A percentile compares a stretch with the other conserved stretches of the same genome.
These are phyloP conservation scores for Acacia melanoxylon DNA, from an alignment of 306 rosid genomes.

Conservation along the genomic window DNA sequence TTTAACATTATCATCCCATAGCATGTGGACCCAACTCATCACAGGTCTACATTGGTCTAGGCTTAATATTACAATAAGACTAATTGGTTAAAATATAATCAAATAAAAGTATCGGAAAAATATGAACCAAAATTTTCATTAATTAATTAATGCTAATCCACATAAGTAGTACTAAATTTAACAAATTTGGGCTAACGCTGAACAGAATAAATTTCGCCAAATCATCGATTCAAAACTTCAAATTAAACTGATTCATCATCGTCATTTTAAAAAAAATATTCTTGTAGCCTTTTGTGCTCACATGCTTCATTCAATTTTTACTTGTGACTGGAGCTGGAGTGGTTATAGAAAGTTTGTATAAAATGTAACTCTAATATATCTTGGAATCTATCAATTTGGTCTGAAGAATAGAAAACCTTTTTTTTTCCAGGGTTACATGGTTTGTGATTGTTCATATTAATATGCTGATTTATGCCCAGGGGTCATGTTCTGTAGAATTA, in stretches of 20 bases:
- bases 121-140: too few species aligned
- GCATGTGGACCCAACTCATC: too few species aligned
- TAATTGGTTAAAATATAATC: too few species aligned
- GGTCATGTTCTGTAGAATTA: conserved; percentile 25
- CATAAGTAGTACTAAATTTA: too few species aligned
- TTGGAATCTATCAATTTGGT: conserved; percentile 1
- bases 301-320: neutral
- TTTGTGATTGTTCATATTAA: neutral
- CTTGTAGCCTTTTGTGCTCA: neutral
- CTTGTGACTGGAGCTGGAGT: neutral
- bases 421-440: neutral
- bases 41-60: too few species aligned
- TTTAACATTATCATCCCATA: neutral
- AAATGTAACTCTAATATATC: conserved; percentile 3
- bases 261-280: neutral
- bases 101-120: too few species aligned
- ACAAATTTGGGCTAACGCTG: too few species aligned
- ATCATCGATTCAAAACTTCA: too few species aligned
- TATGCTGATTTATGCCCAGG: conserved; percentile 1
- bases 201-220: too few species aligned
- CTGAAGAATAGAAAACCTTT: neutral
- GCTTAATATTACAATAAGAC: too few species aligned
- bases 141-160: too few species aligned
- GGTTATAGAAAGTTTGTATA: neutral
- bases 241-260: too few species aligned